Conservation (phyloP, 2,329 filamentous ascomycete genomes). For the Alternaria brassicicola region DNA sequence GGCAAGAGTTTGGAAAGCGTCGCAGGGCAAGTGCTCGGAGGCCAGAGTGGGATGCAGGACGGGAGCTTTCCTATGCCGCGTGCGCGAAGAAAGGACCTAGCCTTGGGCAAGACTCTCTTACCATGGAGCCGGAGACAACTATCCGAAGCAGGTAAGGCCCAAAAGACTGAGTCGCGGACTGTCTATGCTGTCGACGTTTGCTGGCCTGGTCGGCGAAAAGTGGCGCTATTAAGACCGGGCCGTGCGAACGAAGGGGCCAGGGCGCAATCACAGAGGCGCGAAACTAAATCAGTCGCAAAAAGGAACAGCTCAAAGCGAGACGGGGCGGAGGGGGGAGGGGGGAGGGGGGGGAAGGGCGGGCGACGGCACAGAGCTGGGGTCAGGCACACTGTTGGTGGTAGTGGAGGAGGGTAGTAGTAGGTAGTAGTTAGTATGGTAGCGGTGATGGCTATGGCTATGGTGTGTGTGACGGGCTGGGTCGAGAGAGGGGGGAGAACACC, state of each 20-base stretch:
- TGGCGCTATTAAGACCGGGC: conserved; percentile 37
- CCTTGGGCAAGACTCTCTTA: conserved; percentile 40
- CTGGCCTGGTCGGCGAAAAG: conserved; percentile 32
- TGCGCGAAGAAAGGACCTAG: conserved; percentile 37
- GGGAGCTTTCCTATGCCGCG: conserved; percentile 42
- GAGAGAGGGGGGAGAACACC: background rate
- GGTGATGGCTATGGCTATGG: background rate
- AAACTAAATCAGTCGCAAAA: conserved; percentile 24
- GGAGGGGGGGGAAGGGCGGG: conserved; percentile 12
- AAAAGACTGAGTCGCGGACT: conserved; percentile 34
- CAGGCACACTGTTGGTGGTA: conserved; percentile 5
- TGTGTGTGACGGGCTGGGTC: background rate
- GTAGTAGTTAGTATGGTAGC: background rate
- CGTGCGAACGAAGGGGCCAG: conserved; percentile 38
- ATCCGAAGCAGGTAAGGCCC: conserved; percentile 44
- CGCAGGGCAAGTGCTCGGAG: conserved; percentile 41
- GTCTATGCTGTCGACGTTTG: conserved; percentile 45
- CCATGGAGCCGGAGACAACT: conserved; percentile 47
- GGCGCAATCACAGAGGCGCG: conserved; percentile 28
- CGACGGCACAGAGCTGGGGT: conserved; percentile 11
- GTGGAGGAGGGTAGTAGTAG: background rate
- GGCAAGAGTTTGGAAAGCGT: conserved; percentile 46
- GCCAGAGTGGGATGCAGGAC: conserved; percentile 39
- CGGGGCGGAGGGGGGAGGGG: no score
- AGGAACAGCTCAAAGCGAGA: conserved; percentile 15